A percentile compares a stretch with the other conserved stretches of the same genome.
phyloP scores from a whole-genome alignment of 2,329 filamentous ascomycete genomes.

The Fusarium stilboides region DNA sequence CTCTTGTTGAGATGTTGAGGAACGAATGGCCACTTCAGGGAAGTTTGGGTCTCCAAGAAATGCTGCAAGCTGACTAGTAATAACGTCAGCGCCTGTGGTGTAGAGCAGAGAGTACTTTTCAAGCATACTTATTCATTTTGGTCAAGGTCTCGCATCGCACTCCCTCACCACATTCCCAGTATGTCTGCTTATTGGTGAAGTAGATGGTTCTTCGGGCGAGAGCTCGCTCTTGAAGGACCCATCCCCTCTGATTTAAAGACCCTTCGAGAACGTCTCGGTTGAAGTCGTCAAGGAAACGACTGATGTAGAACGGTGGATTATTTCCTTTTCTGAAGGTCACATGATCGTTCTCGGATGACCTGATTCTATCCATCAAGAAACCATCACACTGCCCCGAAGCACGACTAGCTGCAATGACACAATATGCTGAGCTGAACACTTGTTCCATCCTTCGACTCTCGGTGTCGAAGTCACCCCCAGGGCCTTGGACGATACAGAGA shows the following conservation, averaged over 20 bases:
- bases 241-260: not conserved
- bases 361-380: slow-evolving; percentile 1
- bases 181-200: slow-evolving; percentile 9
- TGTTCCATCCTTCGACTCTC: slow-evolving; percentile 27
- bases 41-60: slow-evolving; percentile 27
- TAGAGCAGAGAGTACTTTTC: fast-evolving
- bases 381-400: slow-evolving; percentile 1
- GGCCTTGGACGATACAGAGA: slow-evolving; percentile 28
- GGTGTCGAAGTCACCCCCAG: slow-evolving; percentile 17
- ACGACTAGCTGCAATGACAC: slow-evolving; percentile 1
- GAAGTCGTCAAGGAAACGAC: slow-evolving; percentile 16
- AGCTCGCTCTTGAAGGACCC: slow-evolving; percentile 21
- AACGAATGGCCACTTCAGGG: slow-evolving; percentile 8
- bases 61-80: not conserved
- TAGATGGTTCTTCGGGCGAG: slow-evolving; percentile 13
- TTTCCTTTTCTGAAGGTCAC: not conserved
- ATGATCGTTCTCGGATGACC: not conserved
- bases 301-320: not conserved
- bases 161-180: slow-evolving; percentile 22
- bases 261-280: not conserved
- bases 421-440: slow-evolving; percentile 43
- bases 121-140: slow-evolving; percentile 10
- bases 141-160: slow-evolving; percentile 22
- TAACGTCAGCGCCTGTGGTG: not conserved
- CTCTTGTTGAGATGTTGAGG: not conserved